These are phyloP conservation scores for Hyaloscypha variabilis DNA, from an alignment of 495 filamentous ascomycete genomes.

Conservation along the genomic window DNA sequence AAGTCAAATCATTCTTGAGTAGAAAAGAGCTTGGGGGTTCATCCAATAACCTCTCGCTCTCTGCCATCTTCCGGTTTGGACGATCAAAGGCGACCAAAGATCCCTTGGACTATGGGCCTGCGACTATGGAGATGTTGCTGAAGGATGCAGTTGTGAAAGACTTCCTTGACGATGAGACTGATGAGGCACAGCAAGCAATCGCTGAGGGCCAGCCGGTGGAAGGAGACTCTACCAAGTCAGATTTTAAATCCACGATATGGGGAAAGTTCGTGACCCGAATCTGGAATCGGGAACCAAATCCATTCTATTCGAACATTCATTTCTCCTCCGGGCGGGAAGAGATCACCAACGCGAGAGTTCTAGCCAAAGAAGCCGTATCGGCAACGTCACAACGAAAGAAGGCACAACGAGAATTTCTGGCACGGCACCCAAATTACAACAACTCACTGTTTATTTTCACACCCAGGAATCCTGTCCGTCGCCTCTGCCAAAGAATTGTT, in stretches of 20 bases:
- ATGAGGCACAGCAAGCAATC: constrained; percentile 37
- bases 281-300: constrained; percentile 79
- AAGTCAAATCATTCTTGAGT: constrained; percentile 91
- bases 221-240: constrained; percentile 44
- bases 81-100: constrained; percentile 68
- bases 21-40: constrained; percentile 78
- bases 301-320: constrained; percentile 85
- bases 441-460: constrained; percentile 86
- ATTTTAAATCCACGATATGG: constrained; percentile 59
- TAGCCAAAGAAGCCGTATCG: constrained; percentile 88
- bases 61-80: constrained; percentile 83
- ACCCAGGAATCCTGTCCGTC: constrained; percentile 74
- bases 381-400: constrained; percentile 79
- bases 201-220: constrained; percentile 38
- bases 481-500: constrained; percentile 85
- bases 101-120: constrained; percentile 84
- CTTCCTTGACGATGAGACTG: constrained; percentile 78
- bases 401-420: constrained; percentile 88
- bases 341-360: constrained; percentile 77
- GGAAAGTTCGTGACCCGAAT: constrained; percentile 53
- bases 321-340: constrained; percentile 70
- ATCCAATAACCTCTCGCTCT: constrained; percentile 76
- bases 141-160: constrained; percentile 94
- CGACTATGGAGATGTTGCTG: constrained; percentile 90
- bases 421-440: constrained; percentile 88